These are phyloP conservation scores for Penicillium sp. DNA, from an alignment of 2,329 filamentous ascomycete species.

Conservation along the genomic window DNA sequence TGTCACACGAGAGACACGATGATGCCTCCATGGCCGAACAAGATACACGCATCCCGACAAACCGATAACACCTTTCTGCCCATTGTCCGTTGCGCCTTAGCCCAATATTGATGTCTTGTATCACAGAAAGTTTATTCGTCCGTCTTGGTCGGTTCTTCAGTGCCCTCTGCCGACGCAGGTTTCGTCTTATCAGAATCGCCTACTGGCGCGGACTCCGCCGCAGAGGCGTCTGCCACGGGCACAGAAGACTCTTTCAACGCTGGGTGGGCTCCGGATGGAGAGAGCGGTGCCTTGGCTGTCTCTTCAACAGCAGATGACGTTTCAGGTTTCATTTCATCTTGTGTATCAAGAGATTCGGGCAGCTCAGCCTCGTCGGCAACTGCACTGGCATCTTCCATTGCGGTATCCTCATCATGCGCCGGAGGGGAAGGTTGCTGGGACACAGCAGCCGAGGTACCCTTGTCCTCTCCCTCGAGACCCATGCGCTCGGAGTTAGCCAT, in stretches of 20 bases:
- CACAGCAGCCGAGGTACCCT: constrained; percentile 31
- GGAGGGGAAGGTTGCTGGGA: constrained; percentile 35
- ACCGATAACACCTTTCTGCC: constrained; percentile 42
- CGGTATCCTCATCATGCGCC: constrained; percentile 38
- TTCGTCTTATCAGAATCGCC: constrained; percentile 21
- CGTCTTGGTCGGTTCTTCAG: constrained; percentile 34
- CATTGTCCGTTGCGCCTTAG: constrained; percentile 40
- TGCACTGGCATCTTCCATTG: constrained; percentile 42
- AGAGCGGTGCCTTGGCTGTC: constrained; percentile 19
- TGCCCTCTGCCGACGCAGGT: constrained; percentile 10
- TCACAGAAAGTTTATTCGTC: constrained; percentile 30
- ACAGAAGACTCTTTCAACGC: constrained; percentile 25
- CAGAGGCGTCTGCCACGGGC: constrained; percentile 9
- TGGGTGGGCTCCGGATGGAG: constrained; percentile 23
- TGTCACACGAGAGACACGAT: constrained; percentile 13
- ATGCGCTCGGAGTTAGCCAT: constrained; percentile 37
- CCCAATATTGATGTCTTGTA: constrained; percentile 30
- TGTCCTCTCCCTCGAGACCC: constrained; percentile 33
- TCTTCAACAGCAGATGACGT: constrained; percentile 23
- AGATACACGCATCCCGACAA: constrained; percentile 26
- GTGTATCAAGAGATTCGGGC: constrained; percentile 21
- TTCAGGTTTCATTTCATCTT: constrained; percentile 31
- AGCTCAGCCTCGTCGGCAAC: constrained; percentile 23
- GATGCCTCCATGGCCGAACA: constrained; percentile 14
- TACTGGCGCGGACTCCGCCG: constrained; percentile 8